phyloP scores from a whole-genome alignment of 495 filamentous ascomycete species.

The Penicillium subrubescens region DNA sequence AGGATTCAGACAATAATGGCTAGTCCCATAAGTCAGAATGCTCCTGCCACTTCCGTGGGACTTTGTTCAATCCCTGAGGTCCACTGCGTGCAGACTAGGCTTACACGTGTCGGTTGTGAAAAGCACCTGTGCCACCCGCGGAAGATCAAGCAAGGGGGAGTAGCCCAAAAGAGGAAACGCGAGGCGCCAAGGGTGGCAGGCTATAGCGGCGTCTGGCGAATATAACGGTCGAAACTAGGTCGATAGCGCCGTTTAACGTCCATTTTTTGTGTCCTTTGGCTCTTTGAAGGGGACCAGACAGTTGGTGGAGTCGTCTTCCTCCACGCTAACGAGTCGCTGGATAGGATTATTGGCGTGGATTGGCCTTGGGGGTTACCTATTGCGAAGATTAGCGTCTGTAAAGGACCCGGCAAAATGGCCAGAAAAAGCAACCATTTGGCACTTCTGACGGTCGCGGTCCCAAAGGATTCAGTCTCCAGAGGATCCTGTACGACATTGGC shows the following conservation, averaged over 20 bases:
- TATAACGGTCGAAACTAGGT: neutral
- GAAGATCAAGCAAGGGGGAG: slow-evolving; percentile 1
- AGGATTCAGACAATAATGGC: neutral
- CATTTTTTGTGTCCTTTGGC: neutral
- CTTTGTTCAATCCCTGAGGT: neutral
- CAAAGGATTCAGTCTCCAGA: neutral
- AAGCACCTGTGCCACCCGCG: neutral
- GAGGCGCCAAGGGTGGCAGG: neutral
- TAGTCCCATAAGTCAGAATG: neutral
- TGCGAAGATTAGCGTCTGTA: neutral
- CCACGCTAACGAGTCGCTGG: neutral
- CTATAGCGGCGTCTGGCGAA: neutral
- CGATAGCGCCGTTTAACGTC: neutral
- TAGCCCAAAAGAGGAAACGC: neutral
- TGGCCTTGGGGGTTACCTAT: neutral
- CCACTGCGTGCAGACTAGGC: neutral
- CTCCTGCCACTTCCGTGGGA: neutral
- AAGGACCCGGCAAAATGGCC: neutral
- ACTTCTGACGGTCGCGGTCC: neutral
- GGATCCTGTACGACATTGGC: neutral
- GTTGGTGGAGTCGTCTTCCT: neutral
- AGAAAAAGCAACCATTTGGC: neutral
- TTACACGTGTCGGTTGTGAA: neutral
- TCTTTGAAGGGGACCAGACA: neutral
- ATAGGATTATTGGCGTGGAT: neutral